phyloP scores from a whole-genome alignment of 2,329 filamentous ascomycete species.

The Paracoccidioides lutzii region DNA sequence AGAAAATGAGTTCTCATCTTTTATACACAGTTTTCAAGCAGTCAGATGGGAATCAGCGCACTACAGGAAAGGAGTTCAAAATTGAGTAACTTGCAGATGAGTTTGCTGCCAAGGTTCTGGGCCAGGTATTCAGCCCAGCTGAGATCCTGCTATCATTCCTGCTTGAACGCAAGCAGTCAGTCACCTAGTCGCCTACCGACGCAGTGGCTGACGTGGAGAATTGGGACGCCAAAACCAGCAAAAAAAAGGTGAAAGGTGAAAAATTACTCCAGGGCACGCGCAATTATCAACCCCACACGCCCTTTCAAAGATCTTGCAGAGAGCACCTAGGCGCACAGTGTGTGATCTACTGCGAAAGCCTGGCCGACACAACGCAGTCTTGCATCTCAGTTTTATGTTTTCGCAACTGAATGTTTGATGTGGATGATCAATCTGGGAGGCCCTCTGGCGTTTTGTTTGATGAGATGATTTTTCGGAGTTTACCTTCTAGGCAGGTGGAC shows the following conservation, averaged over 20 bases:
- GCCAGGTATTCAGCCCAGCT: constrained; percentile 37
- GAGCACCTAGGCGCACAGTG: neutral
- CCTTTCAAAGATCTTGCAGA: neutral
- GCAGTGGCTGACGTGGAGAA: constrained; percentile 32
- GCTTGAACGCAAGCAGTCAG: constrained; percentile 38
- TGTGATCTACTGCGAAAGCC: neutral
- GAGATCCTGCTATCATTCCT: constrained; percentile 41
- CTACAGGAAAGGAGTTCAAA: constrained; percentile 12
- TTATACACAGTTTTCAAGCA: constrained; percentile 15
- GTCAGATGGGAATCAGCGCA: constrained; percentile 1
- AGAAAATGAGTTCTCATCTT: constrained; percentile 18
- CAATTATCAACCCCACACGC: neutral
- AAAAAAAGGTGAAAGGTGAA: neutral
- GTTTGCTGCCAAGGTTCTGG: constrained; percentile 36
- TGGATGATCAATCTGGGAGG: neutral
- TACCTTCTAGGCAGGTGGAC: neutral
- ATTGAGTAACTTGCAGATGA: constrained; percentile 18
- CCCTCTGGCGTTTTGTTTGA: neutral
- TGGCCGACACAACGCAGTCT: neutral
- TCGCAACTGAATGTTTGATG: neutral
- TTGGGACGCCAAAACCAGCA: constrained; percentile 24
- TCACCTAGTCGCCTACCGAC: constrained; percentile 31
- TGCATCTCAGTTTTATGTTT: neutral
- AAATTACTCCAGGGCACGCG: neutral
- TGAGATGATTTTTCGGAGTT: neutral